Evolutionary conservation across 805 yeast species (phyloP).

Genomic region (Debaryomyces tyrocola): DNA sequence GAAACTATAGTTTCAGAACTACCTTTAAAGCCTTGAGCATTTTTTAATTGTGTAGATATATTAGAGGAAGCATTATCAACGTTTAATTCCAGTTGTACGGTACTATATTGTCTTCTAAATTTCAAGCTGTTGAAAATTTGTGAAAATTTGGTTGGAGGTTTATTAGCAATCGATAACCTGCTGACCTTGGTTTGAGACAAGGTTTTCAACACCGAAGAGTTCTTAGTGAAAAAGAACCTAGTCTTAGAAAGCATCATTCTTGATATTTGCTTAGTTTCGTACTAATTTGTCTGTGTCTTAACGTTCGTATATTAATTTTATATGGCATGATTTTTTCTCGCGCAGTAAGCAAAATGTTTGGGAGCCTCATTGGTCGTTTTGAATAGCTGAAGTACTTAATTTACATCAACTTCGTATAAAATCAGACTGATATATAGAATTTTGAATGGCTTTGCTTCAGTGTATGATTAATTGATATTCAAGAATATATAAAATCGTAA

Average conservation of each 20-base stretch:
- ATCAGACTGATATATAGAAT: too few species aligned
- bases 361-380: too few species aligned
- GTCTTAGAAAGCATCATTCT: slow-evolving; percentile 42
- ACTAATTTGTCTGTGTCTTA: too few species aligned
- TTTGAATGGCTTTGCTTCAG: too few species aligned
- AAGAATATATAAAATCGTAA: too few species aligned
- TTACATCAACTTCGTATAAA: too few species aligned
- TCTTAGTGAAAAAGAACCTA: slow-evolving; percentile 59
- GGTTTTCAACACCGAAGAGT: slow-evolving; percentile 45
- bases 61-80: neutral
- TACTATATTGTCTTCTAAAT: slow-evolving; percentile 3
- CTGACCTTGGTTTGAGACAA: slow-evolving; percentile 20
- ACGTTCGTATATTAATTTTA: too few species aligned
- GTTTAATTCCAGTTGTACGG: neutral
- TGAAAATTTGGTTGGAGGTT: slow-evolving; percentile 6
- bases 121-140: slow-evolving; percentile 4
- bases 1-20: slow-evolving; percentile 13
- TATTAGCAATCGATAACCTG: slow-evolving; percentile 16
- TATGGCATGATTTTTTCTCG: too few species aligned
- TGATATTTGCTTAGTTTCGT: too few species aligned
- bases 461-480: too few species aligned
- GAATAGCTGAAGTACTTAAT: too few species aligned
- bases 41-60: neutral
- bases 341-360: too few species aligned
- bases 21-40: neutral